Percentiles rank a stretch among this genome's conserved stretches.
phyloP scores from a whole-genome alignment of 2,329 filamentous ascomycete genomes.

The Ceratocystis colombiana region DNA sequence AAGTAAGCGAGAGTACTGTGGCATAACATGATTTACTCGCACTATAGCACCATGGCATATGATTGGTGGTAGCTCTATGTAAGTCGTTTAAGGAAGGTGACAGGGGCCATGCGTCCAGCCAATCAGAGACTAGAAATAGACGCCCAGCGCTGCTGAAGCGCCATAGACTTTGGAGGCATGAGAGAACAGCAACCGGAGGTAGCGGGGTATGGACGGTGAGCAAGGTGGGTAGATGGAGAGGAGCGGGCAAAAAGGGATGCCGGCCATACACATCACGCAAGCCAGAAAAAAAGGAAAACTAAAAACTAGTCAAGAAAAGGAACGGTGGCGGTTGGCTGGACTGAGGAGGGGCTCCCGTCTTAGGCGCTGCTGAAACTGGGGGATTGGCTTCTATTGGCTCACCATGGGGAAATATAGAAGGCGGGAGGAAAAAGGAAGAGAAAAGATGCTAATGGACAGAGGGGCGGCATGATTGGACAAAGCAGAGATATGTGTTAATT shows the following conservation, averaged over 20 bases:
- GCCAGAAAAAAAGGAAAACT: background rate
- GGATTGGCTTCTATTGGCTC: background rate
- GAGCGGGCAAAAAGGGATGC: slow-evolving; percentile 22
- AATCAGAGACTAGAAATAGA: slow-evolving; percentile 31
- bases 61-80: slow-evolving; percentile 15
- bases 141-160: slow-evolving; percentile 28
- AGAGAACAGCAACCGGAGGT: background rate
- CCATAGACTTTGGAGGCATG: background rate
- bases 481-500: background rate
- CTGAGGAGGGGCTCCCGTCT: background rate
- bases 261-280: accelerated
- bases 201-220: background rate
- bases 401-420: too few relatives aligned
- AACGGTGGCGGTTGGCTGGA: background rate
- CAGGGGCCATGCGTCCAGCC: slow-evolving; percentile 1
- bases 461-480: background rate
- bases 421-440: background rate
- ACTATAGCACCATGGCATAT: background rate
- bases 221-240: too few relatives aligned
- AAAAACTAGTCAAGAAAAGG: background rate
- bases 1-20: too few relatives aligned
- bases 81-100: background rate
- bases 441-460: accelerated
- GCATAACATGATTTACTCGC: too few relatives aligned
- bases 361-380: background rate